Percentiles rank a stretch among this genome's conserved stretches.
Conservation (phyloP, 306 rosid genomes). For the Medicago ruthenica region DNA sequence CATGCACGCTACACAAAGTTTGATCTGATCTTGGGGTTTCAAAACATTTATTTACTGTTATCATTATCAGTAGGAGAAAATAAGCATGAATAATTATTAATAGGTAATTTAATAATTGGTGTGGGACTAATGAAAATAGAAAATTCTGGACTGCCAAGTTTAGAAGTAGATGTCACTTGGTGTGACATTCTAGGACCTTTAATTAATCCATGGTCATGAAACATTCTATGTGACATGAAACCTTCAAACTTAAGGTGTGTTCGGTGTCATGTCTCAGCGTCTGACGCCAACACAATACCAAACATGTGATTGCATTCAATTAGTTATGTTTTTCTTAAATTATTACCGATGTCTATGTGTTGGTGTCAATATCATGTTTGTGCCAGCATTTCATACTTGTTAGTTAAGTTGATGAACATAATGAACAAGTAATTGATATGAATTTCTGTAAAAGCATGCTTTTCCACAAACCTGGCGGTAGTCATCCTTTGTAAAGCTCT, state of each 20-base stretch:
- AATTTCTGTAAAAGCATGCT: neutral
- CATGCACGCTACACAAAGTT: too few relatives aligned
- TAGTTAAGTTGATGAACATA: neutral
- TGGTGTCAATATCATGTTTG: neutral
- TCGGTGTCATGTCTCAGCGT: neutral
- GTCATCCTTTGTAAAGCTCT: conserved; percentile 42
- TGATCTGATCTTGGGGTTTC: too few relatives aligned
- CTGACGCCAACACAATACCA: too few relatives aligned
- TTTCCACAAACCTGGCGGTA: conserved; percentile 54
- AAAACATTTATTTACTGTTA: too few relatives aligned
- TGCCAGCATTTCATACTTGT: neutral
- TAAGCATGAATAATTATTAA: too few relatives aligned
- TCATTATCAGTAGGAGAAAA: too few relatives aligned
- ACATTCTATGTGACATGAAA: neutral
- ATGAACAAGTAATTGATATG: conserved; percentile 1
- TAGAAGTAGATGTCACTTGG: too few relatives aligned
- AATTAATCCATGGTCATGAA: neutral
- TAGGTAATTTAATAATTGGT: too few relatives aligned
- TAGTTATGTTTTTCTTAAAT: too few relatives aligned
- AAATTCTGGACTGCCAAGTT: too few relatives aligned
- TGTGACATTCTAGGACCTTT: too few relatives aligned
- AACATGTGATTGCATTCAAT: neutral
- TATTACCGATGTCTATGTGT: neutral
- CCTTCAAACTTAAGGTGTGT: neutral
- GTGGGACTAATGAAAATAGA: too few relatives aligned